Base-by-base conservation (phyloP, 805 yeast species). In the Jamesozyma rosinii region DNA sequence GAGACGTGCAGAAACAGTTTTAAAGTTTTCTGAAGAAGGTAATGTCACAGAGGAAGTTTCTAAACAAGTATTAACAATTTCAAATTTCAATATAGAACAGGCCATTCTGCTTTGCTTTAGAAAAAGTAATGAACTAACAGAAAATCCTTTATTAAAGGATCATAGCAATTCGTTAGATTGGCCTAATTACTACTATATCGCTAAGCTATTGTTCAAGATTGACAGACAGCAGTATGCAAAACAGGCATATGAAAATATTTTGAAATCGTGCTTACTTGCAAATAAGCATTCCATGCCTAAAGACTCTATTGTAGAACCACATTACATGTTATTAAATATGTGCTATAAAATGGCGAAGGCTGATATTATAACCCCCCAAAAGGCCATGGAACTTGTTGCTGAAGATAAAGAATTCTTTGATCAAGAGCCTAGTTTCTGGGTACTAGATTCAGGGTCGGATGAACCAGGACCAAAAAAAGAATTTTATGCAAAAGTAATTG, bases 231-330 rank as follows among this genome's bases (percentile, higher is more conserved):
- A 47, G 9, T 46, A 48, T 33, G 30, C 44, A n/a, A 33, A 33
- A 19, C 30, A 37, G 17, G 51, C 53, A 2, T 44, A 31, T n/a
- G 41, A 43, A 13, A 54, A 71, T 4, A 55, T 80, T 17, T 31
- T 69, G 11, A 57, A 59, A n/a, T 63, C 86, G 0, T 74, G 81
- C 44, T 36, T 45, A 0, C 42, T 70, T 3, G 76, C 81, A 0
- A 49, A 54, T 8, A 59, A 54, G 5, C 31, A 36, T 6, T 54
- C 65, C 2, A 58, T 72, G 2, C 51, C 61, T 3, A 67, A 68
- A 39, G 92, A 83, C 33, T 71, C 74, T 1, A 66, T 81, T 2
- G 64, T 89, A 36, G 96, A 89, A 53, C 90, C 96, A 0, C 88
- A 83, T 55, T 88, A 87, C 54, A 68, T 70, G 36, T 58, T 82